Conservation (phyloP, 768 basidiomycete species). For the Chalciporus sphaerocephalus region DNA sequence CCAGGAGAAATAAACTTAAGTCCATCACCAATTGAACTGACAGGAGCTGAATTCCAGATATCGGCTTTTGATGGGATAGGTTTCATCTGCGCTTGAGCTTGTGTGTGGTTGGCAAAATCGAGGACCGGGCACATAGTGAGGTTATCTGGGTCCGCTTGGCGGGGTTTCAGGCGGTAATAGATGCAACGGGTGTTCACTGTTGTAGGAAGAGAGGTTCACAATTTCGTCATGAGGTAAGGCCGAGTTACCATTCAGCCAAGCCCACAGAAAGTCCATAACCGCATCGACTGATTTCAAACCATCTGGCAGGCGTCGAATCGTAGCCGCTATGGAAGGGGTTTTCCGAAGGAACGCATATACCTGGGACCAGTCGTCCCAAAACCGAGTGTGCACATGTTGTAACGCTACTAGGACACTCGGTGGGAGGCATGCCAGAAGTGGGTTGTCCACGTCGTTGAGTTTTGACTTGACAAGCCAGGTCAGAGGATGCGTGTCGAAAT, state of each 20-base stretch:
- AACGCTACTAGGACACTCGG: conserved; percentile 41
- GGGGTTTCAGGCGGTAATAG: conserved; percentile 54
- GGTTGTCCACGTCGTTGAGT: conserved; percentile 7
- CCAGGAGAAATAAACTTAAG: conserved; percentile 50
- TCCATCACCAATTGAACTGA: conserved; percentile 38
- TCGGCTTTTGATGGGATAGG: conserved; percentile 38
- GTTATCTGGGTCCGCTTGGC: conserved; percentile 61
- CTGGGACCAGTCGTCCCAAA: conserved; percentile 54
- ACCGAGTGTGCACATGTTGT: conserved; percentile 42
- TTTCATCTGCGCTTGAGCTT: conserved; percentile 38
- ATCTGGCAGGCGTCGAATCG: background rate
- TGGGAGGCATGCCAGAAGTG: conserved; percentile 46
- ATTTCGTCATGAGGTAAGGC: conserved; percentile 3
- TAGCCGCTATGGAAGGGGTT: background rate
- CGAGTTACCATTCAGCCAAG: conserved; percentile 78
- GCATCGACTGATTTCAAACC: conserved; percentile 6
- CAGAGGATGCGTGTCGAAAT: conserved; percentile 80
- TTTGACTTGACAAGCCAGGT: conserved; percentile 53
- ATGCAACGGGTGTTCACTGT: conserved; percentile 92
- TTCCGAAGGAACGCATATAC: conserved; percentile 42
- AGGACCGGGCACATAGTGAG: conserved; percentile 84
- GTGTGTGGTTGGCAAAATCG: conserved; percentile 84
- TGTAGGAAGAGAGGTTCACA: conserved; percentile 2
- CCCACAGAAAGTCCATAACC: conserved; percentile 66
- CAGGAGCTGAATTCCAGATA: conserved; percentile 35